A percentile compares a stretch with the other conserved stretches of the same genome.
Evolutionary conservation across 164 flowering plant genomes (phyloP).

Genomic region (Echeveria elegans): DNA sequence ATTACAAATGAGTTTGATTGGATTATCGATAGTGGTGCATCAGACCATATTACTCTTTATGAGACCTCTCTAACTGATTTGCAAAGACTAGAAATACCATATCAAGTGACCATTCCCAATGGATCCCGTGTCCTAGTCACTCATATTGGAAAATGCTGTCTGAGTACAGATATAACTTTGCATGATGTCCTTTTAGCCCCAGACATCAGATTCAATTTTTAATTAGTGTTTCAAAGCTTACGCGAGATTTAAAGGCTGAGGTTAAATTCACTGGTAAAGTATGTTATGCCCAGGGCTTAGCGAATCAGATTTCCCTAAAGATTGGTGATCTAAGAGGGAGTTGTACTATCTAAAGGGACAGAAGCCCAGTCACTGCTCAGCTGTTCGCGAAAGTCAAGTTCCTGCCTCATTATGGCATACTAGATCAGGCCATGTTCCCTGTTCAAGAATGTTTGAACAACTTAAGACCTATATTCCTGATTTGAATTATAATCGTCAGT

Average conservation of each 20-base stretch:
- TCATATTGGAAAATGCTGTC: slow-evolving; percentile 12
- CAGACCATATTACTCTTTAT: no score
- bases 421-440: slow-evolving; percentile 16
- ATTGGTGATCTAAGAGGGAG: slow-evolving; percentile 14
- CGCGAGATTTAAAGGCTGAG: neutral
- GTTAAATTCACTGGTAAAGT: slow-evolving; percentile 9
- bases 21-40: no score
- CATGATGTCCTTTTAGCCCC: slow-evolving; percentile 20
- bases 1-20: neutral
- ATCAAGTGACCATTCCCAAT: slow-evolving; percentile 6
- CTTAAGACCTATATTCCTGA: neutral
- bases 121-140: slow-evolving; percentile 10
- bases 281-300: slow-evolving; percentile 15
- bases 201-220: slow-evolving; percentile 8
- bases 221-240: slow-evolving; percentile 13
- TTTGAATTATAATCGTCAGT: neutral
- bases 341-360: slow-evolving; percentile 12
- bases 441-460: neutral
- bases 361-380: neutral
- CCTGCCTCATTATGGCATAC: slow-evolving; percentile 16
- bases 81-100: neutral
- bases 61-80: no score
- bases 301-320: slow-evolving; percentile 17
- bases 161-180: slow-evolving; percentile 6
- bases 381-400: neutral